Base-by-base conservation (phyloP, 2,329 filamentous ascomycete species). In the Cladosporium sp. region DNA sequence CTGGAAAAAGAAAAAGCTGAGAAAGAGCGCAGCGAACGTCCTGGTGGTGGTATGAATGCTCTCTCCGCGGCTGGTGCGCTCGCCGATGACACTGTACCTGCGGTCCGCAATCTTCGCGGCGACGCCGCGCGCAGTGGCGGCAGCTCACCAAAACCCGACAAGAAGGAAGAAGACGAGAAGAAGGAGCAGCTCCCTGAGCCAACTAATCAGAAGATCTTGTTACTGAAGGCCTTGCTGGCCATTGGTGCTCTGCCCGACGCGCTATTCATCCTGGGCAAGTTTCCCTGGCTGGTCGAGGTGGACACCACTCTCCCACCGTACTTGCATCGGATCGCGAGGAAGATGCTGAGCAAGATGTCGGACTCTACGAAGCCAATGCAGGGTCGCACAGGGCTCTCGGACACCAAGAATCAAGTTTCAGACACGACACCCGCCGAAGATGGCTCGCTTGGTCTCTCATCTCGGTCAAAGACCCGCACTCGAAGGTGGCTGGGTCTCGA, bases 231-330 rank as follows among this genome's bases (percentile, higher is more conserved):
- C 60, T 77, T 98, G 13, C 79, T 98, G 2, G 87, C 87, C 4
- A 93, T 96, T 54, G 93, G 95, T 38, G 92, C 93, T 28, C 77
- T 98, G 33, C 93, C 93, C 0, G 93, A 98, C 70, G 85, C 93
- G 1, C 77, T 98, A 1, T 97, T 92, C 68, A 88, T 98, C 52
- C 80, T 96, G 7, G 92, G 92, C 33, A 85, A 87, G 50, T 95
- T 95, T 62, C 89, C 90, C 11, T 98, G 93, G 91, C 79, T 98
- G 44, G 80, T 89, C 9, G 90, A 96, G 54, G 82, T 85, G 3
- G 92, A 88, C 59, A 84, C 88, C 1, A 89, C 95, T 43, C 78
- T 97, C 9, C 80, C 89, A 2, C 83, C 87, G 32, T 85, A 84
- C 51, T 80, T 97, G 46, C 87, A 95, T 69, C 89, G 95, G 34